Evolutionary conservation across 805 yeast genomes (phyloP).

Genomic region (Candida easanensis): DNA sequence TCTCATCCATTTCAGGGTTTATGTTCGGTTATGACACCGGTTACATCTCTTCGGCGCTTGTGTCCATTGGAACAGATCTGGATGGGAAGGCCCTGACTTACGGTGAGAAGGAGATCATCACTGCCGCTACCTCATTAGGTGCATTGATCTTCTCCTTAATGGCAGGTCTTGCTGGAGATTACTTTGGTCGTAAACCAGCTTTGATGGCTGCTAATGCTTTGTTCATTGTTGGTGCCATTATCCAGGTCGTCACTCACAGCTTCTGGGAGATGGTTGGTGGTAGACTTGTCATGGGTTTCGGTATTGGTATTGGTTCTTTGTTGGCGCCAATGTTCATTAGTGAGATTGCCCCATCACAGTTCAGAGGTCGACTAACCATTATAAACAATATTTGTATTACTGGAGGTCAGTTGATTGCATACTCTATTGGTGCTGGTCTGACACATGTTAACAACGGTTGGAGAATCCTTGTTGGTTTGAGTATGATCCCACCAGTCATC

Average conservation of each 20-base stretch:
- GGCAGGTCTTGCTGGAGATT: conserved; percentile 82
- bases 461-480: conserved; percentile 87
- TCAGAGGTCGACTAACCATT: conserved; percentile 87
- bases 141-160: conserved; percentile 75
- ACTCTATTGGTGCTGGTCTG: conserved; percentile 88
- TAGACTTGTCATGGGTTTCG: conserved; percentile 76
- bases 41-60: conserved; percentile 89
- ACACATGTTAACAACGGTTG: conserved; percentile 76
- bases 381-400: conserved; percentile 86
- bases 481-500: conserved; percentile 78
- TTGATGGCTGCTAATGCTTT: conserved; percentile 79
- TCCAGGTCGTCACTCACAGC: conserved; percentile 76
- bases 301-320: conserved; percentile 91
- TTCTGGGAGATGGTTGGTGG: conserved; percentile 93
- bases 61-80: conserved; percentile 75
- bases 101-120: conserved; percentile 84
- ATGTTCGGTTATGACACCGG: conserved; percentile 98
- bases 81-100: conserved; percentile 48
- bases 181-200: conserved; percentile 79
- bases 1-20: conserved; percentile 88
- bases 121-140: conserved; percentile 91
- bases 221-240: conserved; percentile 77
- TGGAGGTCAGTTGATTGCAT: conserved; percentile 92
- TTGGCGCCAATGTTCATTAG: conserved; percentile 88
- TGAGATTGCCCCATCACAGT: conserved; percentile 88